Conservation (phyloP, 2,329 filamentous ascomycete genomes). For the Nectriaceae sp. region DNA sequence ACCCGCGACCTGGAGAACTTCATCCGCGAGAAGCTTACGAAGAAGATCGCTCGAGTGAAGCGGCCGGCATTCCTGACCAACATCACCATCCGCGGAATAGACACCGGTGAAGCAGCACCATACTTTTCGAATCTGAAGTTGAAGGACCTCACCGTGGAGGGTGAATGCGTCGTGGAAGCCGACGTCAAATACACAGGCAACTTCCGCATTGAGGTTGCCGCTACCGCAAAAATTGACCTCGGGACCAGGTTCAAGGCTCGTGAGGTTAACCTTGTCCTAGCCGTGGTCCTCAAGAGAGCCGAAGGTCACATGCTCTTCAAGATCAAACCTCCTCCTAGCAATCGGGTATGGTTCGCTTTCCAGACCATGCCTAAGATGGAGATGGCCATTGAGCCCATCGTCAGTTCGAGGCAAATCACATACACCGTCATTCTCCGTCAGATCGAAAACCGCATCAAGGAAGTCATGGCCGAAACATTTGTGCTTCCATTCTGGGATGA, state of each 20-base stretch:
- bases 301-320: constrained; percentile 84
- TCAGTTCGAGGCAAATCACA: constrained; percentile 93
- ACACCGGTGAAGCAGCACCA: constrained; percentile 84
- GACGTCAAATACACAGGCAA: constrained; percentile 89
- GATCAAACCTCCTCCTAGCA: constrained; percentile 93
- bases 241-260: constrained; percentile 85
- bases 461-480: constrained; percentile 88
- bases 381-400: constrained; percentile 91
- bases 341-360: constrained; percentile 94
- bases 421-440: constrained; percentile 89
- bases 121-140: constrained; percentile 87
- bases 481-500: constrained; percentile 97
- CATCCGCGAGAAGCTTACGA: constrained; percentile 83
- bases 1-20: constrained; percentile 79
- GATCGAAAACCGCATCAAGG: constrained; percentile 93
- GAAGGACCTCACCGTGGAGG: constrained; percentile 87
- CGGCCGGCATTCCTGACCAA: constrained; percentile 87
- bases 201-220: constrained; percentile 85
- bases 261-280: constrained; percentile 86
- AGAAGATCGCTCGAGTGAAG: constrained; percentile 93
- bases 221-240: constrained; percentile 90
- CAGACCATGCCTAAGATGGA: constrained; percentile 93
- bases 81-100: constrained; percentile 78
- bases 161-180: constrained; percentile 83
- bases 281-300: constrained; percentile 80